phyloP scores from a whole-genome alignment of 73 alveolate species.

The Breviolum minutum region DNA sequence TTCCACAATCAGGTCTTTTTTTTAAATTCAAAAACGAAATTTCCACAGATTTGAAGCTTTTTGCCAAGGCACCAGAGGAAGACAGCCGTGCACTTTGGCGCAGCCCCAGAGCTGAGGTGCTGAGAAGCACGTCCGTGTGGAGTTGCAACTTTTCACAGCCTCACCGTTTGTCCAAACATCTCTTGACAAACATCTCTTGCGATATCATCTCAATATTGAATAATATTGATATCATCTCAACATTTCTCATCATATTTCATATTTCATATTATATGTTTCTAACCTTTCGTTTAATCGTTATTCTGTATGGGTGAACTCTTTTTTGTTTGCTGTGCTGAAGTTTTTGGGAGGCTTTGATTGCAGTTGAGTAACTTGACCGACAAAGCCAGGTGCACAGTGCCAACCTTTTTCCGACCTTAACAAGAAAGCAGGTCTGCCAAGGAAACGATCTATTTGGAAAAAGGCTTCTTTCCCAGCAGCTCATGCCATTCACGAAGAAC shows the following conservation, averaged over 20 bases:
- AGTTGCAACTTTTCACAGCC: slow-evolving; percentile 76
- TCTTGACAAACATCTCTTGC: neutral
- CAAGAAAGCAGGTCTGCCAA: neutral
- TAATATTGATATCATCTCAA: no score
- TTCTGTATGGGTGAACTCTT: no score
- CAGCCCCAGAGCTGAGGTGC: slow-evolving; percentile 78
- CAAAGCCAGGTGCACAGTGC: slow-evolving; percentile 80
- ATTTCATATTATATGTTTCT: no score
- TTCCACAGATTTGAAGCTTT: neutral
- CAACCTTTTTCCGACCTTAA: slow-evolving; percentile 64
- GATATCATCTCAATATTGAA: no score
- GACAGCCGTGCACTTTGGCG: slow-evolving; percentile 71
- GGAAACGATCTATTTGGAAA: neutral
- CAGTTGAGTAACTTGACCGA: slow-evolving; percentile 4
- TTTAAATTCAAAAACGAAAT: no score
- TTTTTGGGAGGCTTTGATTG: no score
- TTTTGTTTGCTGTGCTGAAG: no score
- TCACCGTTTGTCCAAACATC: neutral
- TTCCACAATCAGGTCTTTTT: no score
- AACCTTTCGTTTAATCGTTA: no score
- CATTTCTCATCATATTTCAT: no score
- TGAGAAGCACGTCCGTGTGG: slow-evolving; percentile 41
- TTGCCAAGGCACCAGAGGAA: slow-evolving; percentile 37
- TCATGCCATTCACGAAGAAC: no score
- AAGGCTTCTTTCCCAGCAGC: neutral